Evolutionary conservation across 345 rosid species (phyloP).

Genomic region (Salix udensis): DNA sequence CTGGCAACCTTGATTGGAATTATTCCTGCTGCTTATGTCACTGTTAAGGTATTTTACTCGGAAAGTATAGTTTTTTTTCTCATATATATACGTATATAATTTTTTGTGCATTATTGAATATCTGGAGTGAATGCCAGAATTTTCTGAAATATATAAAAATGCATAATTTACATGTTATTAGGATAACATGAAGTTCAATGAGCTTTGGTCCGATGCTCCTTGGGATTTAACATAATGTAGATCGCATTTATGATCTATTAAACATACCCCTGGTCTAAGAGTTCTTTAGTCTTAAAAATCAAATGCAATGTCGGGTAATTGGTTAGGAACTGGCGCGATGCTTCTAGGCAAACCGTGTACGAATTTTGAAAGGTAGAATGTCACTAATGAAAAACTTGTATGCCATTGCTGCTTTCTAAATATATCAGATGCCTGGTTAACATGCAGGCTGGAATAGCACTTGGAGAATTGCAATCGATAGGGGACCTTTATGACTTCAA

Average conservation of each 20-base stretch:
- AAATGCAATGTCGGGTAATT: neutral
- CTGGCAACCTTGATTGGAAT: constrained; percentile 71
- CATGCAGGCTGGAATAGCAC: constrained; percentile 81
- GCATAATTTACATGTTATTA: neutral
- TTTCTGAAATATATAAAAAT: too few relatives aligned
- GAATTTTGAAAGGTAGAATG: neutral
- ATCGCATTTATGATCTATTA: too few relatives aligned
- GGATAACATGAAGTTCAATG: neutral
- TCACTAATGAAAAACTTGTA: neutral
- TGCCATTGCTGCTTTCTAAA: neutral
- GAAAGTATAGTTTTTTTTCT: neutral
- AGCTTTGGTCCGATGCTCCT: neutral
- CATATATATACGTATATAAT: too few relatives aligned
- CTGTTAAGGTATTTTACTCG: constrained; percentile 63
- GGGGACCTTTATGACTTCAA: constrained; percentile 86
- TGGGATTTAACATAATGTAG: too few relatives aligned
- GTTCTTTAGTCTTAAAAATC: too few relatives aligned
- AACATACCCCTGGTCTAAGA: neutral
- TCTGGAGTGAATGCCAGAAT: neutral
- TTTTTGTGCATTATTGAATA: too few relatives aligned
- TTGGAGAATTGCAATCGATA: constrained; percentile 74
- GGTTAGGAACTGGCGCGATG: neutral
- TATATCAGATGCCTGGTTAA: constrained; percentile 5
- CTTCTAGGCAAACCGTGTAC: neutral
- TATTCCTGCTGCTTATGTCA: constrained; percentile 88